phyloP scores from a whole-genome alignment of 345 rosid species.

The Anacardium occidentale region DNA sequence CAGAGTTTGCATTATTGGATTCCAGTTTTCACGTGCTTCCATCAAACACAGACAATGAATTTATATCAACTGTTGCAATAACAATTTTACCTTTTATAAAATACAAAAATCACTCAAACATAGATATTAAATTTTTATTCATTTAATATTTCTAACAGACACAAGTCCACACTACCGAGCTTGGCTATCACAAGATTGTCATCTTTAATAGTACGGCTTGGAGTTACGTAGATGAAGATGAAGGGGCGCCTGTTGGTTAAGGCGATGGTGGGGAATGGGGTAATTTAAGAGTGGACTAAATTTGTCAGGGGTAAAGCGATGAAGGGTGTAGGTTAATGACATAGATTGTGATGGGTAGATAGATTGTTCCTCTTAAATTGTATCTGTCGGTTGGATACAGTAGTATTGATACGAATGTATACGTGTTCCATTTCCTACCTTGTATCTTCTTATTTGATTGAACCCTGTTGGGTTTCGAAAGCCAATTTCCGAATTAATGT shows the following conservation, averaged over 20 bases:
- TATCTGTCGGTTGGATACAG: background rate
- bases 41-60: no score
- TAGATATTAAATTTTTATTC: no score
- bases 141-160: no score
- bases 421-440: background rate
- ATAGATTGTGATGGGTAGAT: background rate
- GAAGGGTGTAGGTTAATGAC: conserved; percentile 11
- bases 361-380: background rate
- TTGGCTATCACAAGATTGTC: background rate
- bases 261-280: background rate
- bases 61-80: no score
- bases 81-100: no score
- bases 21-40: no score
- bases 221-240: background rate
- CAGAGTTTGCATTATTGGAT: no score
- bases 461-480: background rate
- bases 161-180: no score
- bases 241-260: background rate
- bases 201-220: background rate
- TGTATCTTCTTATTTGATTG: background rate
- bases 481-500: background rate
- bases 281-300: conserved; percentile 7
- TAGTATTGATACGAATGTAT: background rate
- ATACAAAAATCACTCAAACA: no score
- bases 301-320: background rate